Conservation (phyloP, 192 early-diverging fungal genomes). For the Chytriomyces sp. region DNA sequence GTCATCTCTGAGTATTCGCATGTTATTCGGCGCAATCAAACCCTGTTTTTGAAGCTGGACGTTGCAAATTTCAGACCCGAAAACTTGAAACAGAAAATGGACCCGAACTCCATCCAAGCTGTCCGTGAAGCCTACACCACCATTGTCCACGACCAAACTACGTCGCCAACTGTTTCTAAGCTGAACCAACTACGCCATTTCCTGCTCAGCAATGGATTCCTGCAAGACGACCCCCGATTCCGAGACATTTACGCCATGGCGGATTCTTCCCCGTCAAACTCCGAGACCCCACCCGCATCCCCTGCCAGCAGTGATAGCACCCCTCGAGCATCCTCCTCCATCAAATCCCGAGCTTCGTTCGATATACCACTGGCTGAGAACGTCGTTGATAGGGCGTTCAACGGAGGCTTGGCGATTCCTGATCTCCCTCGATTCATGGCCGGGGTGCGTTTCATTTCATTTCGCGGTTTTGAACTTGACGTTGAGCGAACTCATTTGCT, state of each 20-base stretch:
- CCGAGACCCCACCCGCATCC: background rate
- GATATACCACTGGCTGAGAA: conserved; percentile 1
- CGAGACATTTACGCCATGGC: background rate
- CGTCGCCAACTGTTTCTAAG: background rate
- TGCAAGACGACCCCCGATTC: background rate
- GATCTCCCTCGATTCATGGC: conserved; percentile 27
- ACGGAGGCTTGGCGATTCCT: conserved; percentile 31
- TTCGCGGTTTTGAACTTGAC: background rate
- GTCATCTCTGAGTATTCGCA: no score
- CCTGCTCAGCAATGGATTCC: background rate
- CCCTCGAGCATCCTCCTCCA: background rate
- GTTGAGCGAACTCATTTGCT: background rate
- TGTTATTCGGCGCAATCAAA: no score
- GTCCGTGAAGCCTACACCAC: no score
- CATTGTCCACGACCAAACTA: background rate
- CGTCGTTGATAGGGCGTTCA: conserved; percentile 17
- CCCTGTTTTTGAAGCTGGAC: no score
- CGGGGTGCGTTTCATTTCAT: background rate
- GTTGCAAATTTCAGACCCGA: no score
- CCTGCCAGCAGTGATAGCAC: background rate
- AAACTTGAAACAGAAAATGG: no score
- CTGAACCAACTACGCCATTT: background rate
- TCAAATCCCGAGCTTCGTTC: background rate
- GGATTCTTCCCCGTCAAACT: background rate
- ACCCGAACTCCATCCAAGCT: no score